Base-by-base conservation (phyloP, 2,329 filamentous ascomycete species). In the Fusarium dlaminii region DNA sequence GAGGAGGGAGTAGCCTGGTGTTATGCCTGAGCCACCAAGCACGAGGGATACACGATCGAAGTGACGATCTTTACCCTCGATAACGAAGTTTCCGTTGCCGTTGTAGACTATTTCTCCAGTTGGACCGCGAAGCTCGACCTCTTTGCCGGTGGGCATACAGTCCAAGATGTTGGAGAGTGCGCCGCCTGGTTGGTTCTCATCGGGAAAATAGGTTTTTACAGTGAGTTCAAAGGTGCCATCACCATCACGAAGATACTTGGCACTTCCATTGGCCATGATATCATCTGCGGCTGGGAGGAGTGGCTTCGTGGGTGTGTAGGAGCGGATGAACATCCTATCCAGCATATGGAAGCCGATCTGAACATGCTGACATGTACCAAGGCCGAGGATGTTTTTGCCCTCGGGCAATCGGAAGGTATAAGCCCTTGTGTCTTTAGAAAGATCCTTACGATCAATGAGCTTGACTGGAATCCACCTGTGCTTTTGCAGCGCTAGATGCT, bases 1-100 rank as follows among this genome's bases (percentile, higher is more conserved):
- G 32, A 89, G 82, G 5, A 89, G 80, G 8, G 86, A 82, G 71
- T 87, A 89, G 1, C 86, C 87, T 0, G 87, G 86, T 1, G 87
- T 89, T 18, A 89, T 82, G 0, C 87, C 87, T 2, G 83, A 84
- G 0, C 87, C 86, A 2, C 87, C 87, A 0, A 89, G 81, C 4
- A 89, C 82, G 14, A 89, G 82, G 0, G 82, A 84, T 27, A 89
- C 82, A 18, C 81, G 83, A 27, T 79, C 78, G 74, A 88, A 89
- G 7, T 70, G 79, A 30, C 79, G 78, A 30, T 83, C 72, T 34
- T 84, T 81, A 34, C 81, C 80, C 24, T 85, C 83, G 59, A 89
- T 84, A 30, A 73, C 71, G 77, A 89, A 89, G 4, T 77, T 70
- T 8, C 87, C 86, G 13, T 84, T 75, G 6, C 86, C 86, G 7